A percentile compares a stretch with the other conserved stretches of the same genome.
Conservation (phyloP, 495 filamentous ascomycete species). For the Hypomontagnella monticulosa region DNA sequence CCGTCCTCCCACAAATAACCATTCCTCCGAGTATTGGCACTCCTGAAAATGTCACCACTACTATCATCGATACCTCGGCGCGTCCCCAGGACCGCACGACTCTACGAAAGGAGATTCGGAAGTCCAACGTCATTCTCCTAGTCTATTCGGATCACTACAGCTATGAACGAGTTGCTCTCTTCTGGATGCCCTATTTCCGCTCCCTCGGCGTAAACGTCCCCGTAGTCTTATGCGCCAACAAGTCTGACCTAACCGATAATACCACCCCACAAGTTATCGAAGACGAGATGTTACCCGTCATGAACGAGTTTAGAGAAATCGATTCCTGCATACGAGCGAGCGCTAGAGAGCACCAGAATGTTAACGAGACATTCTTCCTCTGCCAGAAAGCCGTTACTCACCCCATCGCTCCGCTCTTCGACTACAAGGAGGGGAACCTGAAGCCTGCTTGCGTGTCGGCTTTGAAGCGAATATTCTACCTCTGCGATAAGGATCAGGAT, state of each 20-base stretch:
- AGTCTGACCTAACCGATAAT: constrained; percentile 82
- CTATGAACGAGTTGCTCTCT: constrained; percentile 95
- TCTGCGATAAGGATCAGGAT: constrained; percentile 96
- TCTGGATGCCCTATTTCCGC: constrained; percentile 97
- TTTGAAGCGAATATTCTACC: constrained; percentile 88
- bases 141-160: constrained; percentile 99
- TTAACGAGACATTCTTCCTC: constrained; percentile 96
- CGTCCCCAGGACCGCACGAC: constrained; percentile 90
- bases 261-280: constrained; percentile 83
- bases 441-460: constrained; percentile 90
- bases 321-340: constrained; percentile 97
- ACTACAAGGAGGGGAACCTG: constrained; percentile 88
- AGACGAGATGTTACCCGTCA: constrained; percentile 98
- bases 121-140: constrained; percentile 95
- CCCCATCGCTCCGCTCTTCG: constrained; percentile 94
- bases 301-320: constrained; percentile 99
- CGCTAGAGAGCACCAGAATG: constrained; percentile 92
- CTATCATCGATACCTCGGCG: constrained; percentile 95
- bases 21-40: constrained; percentile 88
- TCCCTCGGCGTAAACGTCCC: constrained; percentile 98
- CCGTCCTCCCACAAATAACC: constrained; percentile 91
- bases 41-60: constrained; percentile 93
- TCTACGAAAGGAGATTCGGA: constrained; percentile 91
- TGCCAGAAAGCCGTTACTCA: constrained; percentile 99
- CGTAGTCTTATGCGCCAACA: constrained; percentile 96